A percentile compares a stretch with the other conserved stretches of the same genome.
These are phyloP conservation scores for Chernovozyma aurita DNA, from an alignment of 1,139 yeast species.

Conservation along the genomic window DNA sequence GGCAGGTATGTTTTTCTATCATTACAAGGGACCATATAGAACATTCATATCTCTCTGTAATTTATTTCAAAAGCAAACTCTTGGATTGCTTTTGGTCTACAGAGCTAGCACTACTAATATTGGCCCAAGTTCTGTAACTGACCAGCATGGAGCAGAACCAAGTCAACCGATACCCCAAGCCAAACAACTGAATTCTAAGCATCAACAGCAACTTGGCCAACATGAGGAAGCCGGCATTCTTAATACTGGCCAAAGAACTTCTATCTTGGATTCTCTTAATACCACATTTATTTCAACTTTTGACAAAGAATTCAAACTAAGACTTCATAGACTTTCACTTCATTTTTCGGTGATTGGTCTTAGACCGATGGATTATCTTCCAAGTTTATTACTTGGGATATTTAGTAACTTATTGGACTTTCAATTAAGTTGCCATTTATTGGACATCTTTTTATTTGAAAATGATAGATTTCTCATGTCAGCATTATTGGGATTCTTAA, in stretches of 20 bases:
- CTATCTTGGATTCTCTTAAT: slow-evolving; percentile 9
- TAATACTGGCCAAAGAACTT: slow-evolving; percentile 1
- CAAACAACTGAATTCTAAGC: not conserved
- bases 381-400: slow-evolving; percentile 17
- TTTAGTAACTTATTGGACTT: slow-evolving; percentile 20
- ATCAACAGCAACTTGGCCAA: not conserved
- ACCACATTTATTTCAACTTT: slow-evolving; percentile 33
- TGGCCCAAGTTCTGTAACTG: not conserved
- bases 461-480: slow-evolving; percentile 49
- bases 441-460: slow-evolving; percentile 62
- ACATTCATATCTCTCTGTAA: slow-evolving; percentile 46
- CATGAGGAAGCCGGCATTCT: no score
- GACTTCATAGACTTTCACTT: slow-evolving; percentile 40
- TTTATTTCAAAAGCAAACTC: slow-evolving; percentile 31
- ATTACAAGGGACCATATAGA: slow-evolving; percentile 28
- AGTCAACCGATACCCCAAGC: not conserved
- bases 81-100: slow-evolving; percentile 19
- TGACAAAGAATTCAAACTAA: slow-evolving; percentile 39
- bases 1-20: slow-evolving; percentile 39
- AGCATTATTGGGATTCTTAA: slow-evolving; percentile 44
- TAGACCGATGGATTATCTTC: slow-evolving; percentile 24
- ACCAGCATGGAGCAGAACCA: not conserved
- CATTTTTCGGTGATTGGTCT: slow-evolving; percentile 46
- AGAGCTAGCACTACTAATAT: not conserved
- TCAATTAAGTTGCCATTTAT: slow-evolving; percentile 26